phyloP scores from a whole-genome alignment of 192 early-diverging fungal genomes.

The Pilobolus umbonatus region DNA sequence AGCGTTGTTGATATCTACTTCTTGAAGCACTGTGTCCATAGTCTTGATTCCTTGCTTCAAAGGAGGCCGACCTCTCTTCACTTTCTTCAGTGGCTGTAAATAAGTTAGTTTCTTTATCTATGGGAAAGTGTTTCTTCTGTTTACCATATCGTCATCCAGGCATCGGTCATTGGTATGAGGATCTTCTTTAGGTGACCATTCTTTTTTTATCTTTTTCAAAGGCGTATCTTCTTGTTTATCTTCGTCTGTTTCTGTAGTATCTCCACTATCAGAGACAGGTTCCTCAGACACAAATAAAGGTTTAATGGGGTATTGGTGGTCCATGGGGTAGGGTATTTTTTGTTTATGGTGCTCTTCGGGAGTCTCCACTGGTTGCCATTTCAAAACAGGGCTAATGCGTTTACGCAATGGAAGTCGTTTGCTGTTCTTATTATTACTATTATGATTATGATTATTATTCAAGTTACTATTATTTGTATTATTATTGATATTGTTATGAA shows the following conservation, averaged over 20 bases:
- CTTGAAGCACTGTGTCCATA: background rate
- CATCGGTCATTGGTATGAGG: too few relatives aligned
- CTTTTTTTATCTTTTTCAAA: conserved; percentile 2
- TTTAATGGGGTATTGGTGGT: background rate
- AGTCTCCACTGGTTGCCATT: conserved; percentile 22
- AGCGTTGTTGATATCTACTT: background rate
- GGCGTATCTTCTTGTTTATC: conserved; percentile 1
- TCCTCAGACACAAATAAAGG: background rate
- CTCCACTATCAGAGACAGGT: conserved; percentile 4
- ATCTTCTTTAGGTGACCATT: background rate
- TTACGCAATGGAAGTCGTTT: conserved; percentile 20
- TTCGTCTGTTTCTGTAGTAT: conserved; percentile 15
- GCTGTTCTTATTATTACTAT: background rate
- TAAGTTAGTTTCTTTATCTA: background rate
- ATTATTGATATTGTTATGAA: background rate
- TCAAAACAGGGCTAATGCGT: conserved; percentile 12
- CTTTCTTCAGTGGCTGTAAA: conserved; percentile 10
- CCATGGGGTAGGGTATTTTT: conserved; percentile 1
- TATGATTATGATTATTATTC: background rate
- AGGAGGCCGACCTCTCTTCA: conserved; percentile 13
- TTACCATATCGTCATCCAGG: too few relatives aligned
- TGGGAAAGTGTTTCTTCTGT: background rate
- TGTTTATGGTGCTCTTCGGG: conserved; percentile 9
- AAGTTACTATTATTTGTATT: background rate
- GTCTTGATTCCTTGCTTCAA: conserved; percentile 2